Evolutionary conservation across 345 rosid genomes (phyloP), one percentile per base, ranked within the genome.

Genomic region (Melaleuca quinquenervia): DNA sequence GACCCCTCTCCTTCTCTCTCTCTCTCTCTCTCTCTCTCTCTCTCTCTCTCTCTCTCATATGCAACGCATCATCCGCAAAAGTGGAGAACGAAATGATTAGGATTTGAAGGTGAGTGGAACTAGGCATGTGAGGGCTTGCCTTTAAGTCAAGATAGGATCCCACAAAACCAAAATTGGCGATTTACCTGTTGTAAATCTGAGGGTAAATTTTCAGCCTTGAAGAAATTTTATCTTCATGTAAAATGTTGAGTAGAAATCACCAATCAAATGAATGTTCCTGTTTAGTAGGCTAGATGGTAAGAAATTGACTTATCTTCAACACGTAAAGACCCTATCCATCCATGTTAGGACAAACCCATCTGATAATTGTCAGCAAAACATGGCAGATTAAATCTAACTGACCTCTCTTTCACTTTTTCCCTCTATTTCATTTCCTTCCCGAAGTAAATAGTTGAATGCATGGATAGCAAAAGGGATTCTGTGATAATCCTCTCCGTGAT

Each of bases 81-180:
- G 94, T 94, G 95, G 95, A 92, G 91, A 90, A 92, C 94, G 90
- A 82, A 89, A 94, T 94, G 70, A 94, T 94, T 85, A 92, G 86
- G 83, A 88, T 90, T 91, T 89, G 89, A 89, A 91, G 92, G 87
- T 84, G 87, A 84, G 87, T 82, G 86, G 86, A 85, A 7, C 80
- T 85, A 82, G 88, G 86, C 94, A 89, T 91, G 92, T 85, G 90
- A 87, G 83, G 84, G 86, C 78, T 75, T 83, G 55, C 87, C 85
- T 87, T 83, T 85, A 89, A 89, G 90, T 91, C 90, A 90, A 89
- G 84, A 70, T 70, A 20, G 80, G 26, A 70, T 36, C 80, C 80
- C 80, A 70, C 80, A 52, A 58, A 85, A 82, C 53, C 84, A 82
- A 82, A n/a, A 82, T 26, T 70, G 18, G 80, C 36, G 80, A 70